Conservation (phyloP, 805 yeast species). For the Schwanniomyces vanrijiae region DNA sequence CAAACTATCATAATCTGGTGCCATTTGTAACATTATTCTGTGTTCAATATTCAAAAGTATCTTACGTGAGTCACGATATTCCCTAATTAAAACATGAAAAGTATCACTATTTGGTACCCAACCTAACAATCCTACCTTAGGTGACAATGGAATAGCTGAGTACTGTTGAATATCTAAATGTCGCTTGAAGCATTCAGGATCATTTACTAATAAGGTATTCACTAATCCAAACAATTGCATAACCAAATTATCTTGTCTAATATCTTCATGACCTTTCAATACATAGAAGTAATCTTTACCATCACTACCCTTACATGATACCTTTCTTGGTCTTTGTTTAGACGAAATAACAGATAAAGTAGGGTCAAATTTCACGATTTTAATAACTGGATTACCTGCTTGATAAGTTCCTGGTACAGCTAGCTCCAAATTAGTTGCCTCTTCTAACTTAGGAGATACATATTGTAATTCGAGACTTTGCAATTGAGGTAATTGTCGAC, state of each 20-base stretch:
- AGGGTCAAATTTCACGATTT: slow-evolving; percentile 77
- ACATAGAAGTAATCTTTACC: slow-evolving; percentile 84
- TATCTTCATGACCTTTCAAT: slow-evolving; percentile 96
- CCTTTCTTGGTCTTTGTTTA: slow-evolving; percentile 91
- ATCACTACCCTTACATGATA: slow-evolving; percentile 80
- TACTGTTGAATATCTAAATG: slow-evolving; percentile 90
- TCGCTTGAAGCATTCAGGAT: slow-evolving; percentile 94
- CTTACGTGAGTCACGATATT: slow-evolving; percentile 88
- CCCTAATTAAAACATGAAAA: slow-evolving; percentile 87
- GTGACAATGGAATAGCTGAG: slow-evolving; percentile 94
- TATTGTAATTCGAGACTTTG: slow-evolving; percentile 86
- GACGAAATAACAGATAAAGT: slow-evolving; percentile 85
- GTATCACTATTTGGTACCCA: slow-evolving; percentile 99
- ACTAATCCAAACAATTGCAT: slow-evolving; percentile 98
- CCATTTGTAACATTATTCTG: slow-evolving; percentile 95
- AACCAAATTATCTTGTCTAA: slow-evolving; percentile 93
- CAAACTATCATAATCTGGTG: slow-evolving; percentile 90
- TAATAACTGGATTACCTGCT: slow-evolving; percentile 76
- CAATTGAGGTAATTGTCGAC: slow-evolving; percentile 84
- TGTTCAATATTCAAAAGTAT: slow-evolving; percentile 90
- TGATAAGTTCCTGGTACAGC: slow-evolving; percentile 94
- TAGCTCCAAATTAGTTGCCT: slow-evolving; percentile 74
- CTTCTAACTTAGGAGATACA: slow-evolving; percentile 86
- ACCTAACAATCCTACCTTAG: slow-evolving; percentile 92
- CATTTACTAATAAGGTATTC: slow-evolving; percentile 82